Percentiles rank a stretch among this genome's conserved stretches.
Conservation (phyloP, 2,329 filamentous ascomycete species). For the Pochonia chlamydosporia region DNA sequence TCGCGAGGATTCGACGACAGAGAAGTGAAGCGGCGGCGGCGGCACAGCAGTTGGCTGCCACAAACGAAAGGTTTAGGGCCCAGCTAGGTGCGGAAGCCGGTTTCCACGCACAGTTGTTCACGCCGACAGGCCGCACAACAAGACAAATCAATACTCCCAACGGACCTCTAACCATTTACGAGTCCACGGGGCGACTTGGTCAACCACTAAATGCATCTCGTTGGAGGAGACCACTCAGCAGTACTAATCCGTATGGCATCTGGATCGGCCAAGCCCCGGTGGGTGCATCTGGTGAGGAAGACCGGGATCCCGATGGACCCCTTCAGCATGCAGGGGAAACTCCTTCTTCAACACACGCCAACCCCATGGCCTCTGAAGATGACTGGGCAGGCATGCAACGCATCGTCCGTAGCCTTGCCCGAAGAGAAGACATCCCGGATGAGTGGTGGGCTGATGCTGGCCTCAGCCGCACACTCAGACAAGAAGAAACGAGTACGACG, state of each 20-base stretch:
- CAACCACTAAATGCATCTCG: background rate
- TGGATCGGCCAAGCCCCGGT: constrained; percentile 21
- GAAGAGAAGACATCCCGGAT: constrained; percentile 71
- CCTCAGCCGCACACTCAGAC: constrained; percentile 51
- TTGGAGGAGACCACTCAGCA: background rate
- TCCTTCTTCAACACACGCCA: background rate
- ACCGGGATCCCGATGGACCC: constrained; percentile 1
- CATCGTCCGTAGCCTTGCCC: constrained; percentile 64
- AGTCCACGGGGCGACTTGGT: constrained; percentile 4
- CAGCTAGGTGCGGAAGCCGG: too few species aligned
- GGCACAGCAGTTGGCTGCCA: background rate
- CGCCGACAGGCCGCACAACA: background rate
- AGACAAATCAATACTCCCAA: constrained; percentile 3
- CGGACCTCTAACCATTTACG: constrained; percentile 6
- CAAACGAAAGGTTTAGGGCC: background rate
- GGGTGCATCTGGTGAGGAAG: constrained; percentile 21
- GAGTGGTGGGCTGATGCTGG: constrained; percentile 75
- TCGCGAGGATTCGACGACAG: constrained; percentile 12
- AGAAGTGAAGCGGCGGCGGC: background rate
- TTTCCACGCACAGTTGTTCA: background rate
- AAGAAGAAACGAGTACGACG: constrained; percentile 15
- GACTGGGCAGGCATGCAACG: constrained; percentile 58
- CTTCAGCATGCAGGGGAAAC: background rate
- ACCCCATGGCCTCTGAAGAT: constrained; percentile 26
- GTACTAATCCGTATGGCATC: constrained; percentile 9